These are phyloP conservation scores for Phytophthora pistaciae DNA, from an alignment of 352 stramenopile genomes.

Conservation along the genomic window DNA sequence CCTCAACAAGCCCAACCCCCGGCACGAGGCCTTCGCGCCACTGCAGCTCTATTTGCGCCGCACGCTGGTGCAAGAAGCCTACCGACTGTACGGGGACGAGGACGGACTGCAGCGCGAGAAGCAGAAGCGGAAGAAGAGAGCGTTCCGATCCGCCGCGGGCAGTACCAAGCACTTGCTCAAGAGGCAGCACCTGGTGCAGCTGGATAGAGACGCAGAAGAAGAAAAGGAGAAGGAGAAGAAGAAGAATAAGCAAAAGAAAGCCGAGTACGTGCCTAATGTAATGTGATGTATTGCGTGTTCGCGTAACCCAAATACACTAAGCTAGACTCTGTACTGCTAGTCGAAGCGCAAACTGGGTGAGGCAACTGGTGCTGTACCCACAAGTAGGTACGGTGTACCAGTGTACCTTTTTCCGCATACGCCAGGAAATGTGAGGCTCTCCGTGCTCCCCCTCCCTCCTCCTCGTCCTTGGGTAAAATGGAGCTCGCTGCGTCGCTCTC, in stretches of 20 bases:
- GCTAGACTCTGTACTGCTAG: too few species aligned
- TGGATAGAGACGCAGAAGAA: constrained; percentile 12
- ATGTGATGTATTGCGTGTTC: too few species aligned
- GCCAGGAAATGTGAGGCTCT: too few species aligned
- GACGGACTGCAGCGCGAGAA: constrained; percentile 58
- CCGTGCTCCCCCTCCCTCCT: too few species aligned
- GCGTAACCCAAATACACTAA: too few species aligned
- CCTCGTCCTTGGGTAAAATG: too few species aligned
- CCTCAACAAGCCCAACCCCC: constrained; percentile 69
- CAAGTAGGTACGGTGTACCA: too few species aligned
- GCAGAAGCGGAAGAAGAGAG: constrained; percentile 48
- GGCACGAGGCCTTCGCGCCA: constrained; percentile 70
- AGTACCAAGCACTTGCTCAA: constrained; percentile 73
- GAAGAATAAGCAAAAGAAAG: constrained; percentile 20
- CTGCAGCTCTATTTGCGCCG: constrained; percentile 74
- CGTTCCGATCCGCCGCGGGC: constrained; percentile 58
- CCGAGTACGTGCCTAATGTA: constrained; percentile 45
- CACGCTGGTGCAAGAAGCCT: constrained; percentile 58
- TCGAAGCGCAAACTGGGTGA: too few species aligned
- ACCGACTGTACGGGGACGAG: constrained; percentile 55
- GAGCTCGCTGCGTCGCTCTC: too few species aligned
- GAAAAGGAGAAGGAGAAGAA: constrained; percentile 9
- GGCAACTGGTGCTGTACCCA: too few species aligned
- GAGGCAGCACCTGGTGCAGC: constrained; percentile 39
- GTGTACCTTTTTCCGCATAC: too few species aligned